A percentile compares a stretch with the other conserved stretches of the same genome.
Conservation (phyloP, 352 stramenopile species). For the Pythium insidiosum region DNA sequence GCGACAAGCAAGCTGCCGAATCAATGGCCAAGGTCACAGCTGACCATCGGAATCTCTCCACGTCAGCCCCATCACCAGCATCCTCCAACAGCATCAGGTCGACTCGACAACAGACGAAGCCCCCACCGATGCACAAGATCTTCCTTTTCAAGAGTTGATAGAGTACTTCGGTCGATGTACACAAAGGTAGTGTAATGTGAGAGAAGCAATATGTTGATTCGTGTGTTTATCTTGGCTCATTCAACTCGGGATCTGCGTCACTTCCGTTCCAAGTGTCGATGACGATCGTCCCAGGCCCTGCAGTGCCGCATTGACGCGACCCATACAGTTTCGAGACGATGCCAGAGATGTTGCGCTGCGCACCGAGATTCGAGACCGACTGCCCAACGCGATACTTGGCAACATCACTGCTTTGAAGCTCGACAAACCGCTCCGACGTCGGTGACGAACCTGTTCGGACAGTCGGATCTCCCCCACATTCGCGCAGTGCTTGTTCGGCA, state of each 20-base stretch:
- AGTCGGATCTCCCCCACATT: conserved; percentile 28
- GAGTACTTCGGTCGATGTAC: neutral
- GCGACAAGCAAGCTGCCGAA: neutral
- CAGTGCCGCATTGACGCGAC: conserved; percentile 55
- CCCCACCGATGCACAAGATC: conserved; percentile 21
- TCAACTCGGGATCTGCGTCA: conserved; percentile 3
- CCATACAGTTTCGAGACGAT: conserved; percentile 68
- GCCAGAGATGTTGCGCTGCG: conserved; percentile 43
- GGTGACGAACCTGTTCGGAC: too few species aligned
- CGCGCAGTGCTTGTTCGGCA: conserved; percentile 26
- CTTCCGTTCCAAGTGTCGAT: conserved; percentile 43
- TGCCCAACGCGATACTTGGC: conserved; percentile 68
- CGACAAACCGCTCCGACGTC: conserved; percentile 47
- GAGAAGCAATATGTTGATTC: neutral
- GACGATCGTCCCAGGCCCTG: conserved; percentile 57
- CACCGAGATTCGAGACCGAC: conserved; percentile 36
- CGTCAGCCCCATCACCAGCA: too few species aligned
- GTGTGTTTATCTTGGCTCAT: neutral
- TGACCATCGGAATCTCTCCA: neutral
- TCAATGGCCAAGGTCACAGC: neutral
- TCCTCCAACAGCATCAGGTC: too few species aligned
- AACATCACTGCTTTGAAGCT: conserved; percentile 72
- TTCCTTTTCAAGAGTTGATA: conserved; percentile 28
- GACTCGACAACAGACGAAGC: conserved; percentile 4
- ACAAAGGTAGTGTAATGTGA: neutral